Evolutionary conservation across 768 basidiomycete species (phyloP).

Genomic region (Naganishia friedmannii): DNA sequence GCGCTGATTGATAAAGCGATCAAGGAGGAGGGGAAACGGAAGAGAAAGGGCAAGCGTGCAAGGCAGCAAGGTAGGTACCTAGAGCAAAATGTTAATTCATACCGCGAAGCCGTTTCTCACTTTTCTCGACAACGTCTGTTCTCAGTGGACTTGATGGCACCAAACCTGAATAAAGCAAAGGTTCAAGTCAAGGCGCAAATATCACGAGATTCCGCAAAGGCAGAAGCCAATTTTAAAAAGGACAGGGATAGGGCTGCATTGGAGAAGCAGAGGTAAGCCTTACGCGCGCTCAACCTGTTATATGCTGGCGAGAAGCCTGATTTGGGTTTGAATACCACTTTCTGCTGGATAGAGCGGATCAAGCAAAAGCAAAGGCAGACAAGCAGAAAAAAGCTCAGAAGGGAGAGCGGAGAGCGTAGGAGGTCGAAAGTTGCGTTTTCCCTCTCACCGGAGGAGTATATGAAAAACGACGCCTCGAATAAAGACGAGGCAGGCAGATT

Average conservation of each 20-base stretch:
- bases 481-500: neutral
- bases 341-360: slow-evolving; percentile 39
- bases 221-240: slow-evolving; percentile 37
- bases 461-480: neutral
- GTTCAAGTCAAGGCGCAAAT: slow-evolving; percentile 43
- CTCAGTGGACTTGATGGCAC: slow-evolving; percentile 49
- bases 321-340: neutral
- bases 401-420: slow-evolving; percentile 44
- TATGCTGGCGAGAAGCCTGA: neutral
- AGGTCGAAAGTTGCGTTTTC: neutral
- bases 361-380: slow-evolving; percentile 49
- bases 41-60: slow-evolving; percentile 46
- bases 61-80: slow-evolving; percentile 15
- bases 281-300: neutral
- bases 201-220: slow-evolving; percentile 43
- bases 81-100: neutral
- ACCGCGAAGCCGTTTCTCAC: neutral
- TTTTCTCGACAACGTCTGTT: too few relatives aligned
- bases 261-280: slow-evolving; percentile 43
- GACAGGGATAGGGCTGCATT: slow-evolving; percentile 48
- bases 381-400: slow-evolving; percentile 52
- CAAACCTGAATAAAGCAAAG: slow-evolving; percentile 50
- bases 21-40: slow-evolving; percentile 46
- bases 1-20: slow-evolving; percentile 43
- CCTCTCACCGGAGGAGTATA: neutral